Evolutionary conservation across 441 rosid species (phyloP), one percentile per base, ranked within the genome.

Genomic region (Bruguiera hainesii): DNA sequence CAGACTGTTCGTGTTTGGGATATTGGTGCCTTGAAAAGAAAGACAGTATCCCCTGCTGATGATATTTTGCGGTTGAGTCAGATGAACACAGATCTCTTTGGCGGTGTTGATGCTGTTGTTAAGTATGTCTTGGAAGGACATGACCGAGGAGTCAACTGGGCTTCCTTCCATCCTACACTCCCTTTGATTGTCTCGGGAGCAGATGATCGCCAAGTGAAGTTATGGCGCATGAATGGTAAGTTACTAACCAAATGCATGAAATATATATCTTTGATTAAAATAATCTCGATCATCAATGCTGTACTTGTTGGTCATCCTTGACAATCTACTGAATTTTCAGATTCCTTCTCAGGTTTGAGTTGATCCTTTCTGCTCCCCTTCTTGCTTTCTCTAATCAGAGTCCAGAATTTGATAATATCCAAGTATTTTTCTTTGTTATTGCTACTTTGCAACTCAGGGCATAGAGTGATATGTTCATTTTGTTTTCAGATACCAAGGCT

Each of bases 1-100:
- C 91, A 89, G 76, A 86, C 94, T 60, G 89, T 88, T 60, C 87
- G 94, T 56, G 91, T 88, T 68, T 88, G 95, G 96, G 93, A 89
- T 79, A 85, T 89, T 70, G 84, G 89, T 77, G 82, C 92, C 68
- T 75, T 89, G 71, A 85, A 76, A 74, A 89, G 87, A 83, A 89
- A 89, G 81, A 64, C 87, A 3, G 87, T 80, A 7, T 86, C 95
- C 49, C 95, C 95, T 8, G 89, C 82, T 6, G 96, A 87, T 78
- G 96, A 89, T 78, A 79, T 83, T 73, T 69, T 87, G 75, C 83
- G 96, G 23, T 79, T 89, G 69, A 83, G 82, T 73, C 90, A 89
- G 73, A 89, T 89, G 96, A 89, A 89, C 70, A 68, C 90, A n/a
- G 92, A 89, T 78, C 82, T 88, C 63, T 88, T 88, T 68, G 95